Conservation (phyloP, 148 eudicot genomes). For the Diospyros lotus region DNA sequence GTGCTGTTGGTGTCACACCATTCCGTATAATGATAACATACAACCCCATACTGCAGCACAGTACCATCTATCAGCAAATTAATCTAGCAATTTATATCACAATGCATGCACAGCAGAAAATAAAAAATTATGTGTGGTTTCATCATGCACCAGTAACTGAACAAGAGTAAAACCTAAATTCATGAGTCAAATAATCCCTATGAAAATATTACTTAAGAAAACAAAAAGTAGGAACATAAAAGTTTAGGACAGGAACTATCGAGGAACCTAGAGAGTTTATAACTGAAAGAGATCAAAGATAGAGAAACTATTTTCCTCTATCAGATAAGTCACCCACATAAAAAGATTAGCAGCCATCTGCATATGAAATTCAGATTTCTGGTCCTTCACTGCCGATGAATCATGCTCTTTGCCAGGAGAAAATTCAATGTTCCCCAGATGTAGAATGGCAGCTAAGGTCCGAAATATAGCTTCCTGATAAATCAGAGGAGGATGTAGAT, state of each 20-base stretch:
- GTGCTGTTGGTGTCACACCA: too few species aligned
- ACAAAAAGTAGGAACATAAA: neutral
- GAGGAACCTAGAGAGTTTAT: neutral
- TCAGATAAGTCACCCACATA: slow-evolving; percentile 44
- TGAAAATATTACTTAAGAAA: neutral
- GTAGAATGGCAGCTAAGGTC: slow-evolving; percentile 92
- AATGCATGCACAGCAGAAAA: neutral
- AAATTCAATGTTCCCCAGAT: slow-evolving; percentile 88
- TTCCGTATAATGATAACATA: too few species aligned
- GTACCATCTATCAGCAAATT: neutral
- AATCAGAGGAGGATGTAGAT: neutral
- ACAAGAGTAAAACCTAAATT: neutral
- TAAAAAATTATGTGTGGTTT: neutral
- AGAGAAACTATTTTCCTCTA: neutral
- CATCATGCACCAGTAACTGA: neutral
- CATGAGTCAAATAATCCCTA: neutral
- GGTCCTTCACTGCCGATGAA: slow-evolving; percentile 75
- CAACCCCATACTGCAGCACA: neutral
- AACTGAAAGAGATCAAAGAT: neutral
- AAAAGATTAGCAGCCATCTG: slow-evolving; percentile 89
- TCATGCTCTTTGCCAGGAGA: slow-evolving; percentile 96
- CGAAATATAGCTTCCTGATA: slow-evolving; percentile 95
- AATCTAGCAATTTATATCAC: neutral
- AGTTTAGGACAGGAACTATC: neutral
- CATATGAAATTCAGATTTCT: slow-evolving; percentile 75